A percentile compares a stretch with the other conserved stretches of the same genome.
phyloP scores from a whole-genome alignment of 2,329 filamentous ascomycete species.

The Talaromyces islandicus region DNA sequence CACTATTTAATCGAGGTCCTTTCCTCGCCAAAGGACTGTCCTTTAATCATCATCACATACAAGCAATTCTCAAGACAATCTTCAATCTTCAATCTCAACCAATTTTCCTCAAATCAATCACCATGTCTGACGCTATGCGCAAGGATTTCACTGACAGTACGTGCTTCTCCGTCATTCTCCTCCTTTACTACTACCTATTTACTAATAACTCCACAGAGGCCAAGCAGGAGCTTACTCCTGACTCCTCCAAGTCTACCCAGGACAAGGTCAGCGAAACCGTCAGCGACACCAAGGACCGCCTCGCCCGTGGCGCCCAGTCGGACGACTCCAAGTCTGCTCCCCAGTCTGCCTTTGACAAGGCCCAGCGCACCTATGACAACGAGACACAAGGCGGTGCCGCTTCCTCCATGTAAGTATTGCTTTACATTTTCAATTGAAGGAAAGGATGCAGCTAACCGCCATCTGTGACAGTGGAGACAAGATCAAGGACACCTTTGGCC shows the following conservation, averaged over 20 bases:
- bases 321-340: slow-evolving; percentile 50
- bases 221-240: slow-evolving; percentile 52
- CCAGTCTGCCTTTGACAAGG: slow-evolving; percentile 49
- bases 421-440: neutral
- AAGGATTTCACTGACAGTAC: slow-evolving; percentile 53
- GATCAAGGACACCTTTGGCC: slow-evolving; percentile 38
- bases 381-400: slow-evolving; percentile 31
- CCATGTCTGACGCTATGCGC: slow-evolving; percentile 57
- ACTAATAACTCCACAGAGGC: slow-evolving; percentile 35
- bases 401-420: slow-evolving; percentile 33
- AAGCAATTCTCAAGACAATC: neutral
- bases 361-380: slow-evolving; percentile 41
- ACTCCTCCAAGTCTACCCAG: slow-evolving; percentile 56
- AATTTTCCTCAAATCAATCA: slow-evolving; percentile 19
- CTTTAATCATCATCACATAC: neutral
- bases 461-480: slow-evolving; percentile 31
- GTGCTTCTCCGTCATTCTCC: slow-evolving; percentile 16
- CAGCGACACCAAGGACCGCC: slow-evolving; percentile 52
- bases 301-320: slow-evolving; percentile 45
- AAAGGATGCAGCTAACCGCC: slow-evolving; percentile 11
- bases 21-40: neutral
- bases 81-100: neutral
- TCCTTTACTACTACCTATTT: neutral
- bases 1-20: slow-evolving; percentile 1
- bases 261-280: slow-evolving; percentile 53